Evolutionary conservation across 371 early-diverging fungal species (phyloP), one percentile per base, ranked within the genome.

Genomic region (Mucor saturninus): DNA sequence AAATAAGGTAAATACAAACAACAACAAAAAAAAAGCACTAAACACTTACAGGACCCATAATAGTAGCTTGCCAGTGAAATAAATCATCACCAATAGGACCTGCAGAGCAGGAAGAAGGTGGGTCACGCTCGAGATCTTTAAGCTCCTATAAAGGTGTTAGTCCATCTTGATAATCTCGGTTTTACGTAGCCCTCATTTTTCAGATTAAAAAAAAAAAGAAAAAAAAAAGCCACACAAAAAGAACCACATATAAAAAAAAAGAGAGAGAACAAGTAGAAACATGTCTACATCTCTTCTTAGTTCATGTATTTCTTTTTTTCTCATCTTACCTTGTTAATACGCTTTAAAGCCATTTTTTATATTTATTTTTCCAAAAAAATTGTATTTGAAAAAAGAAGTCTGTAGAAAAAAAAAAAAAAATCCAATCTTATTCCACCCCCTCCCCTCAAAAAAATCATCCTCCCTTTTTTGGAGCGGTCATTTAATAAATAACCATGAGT

Each of bases 61-160:
- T 96, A 56, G 96, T 96, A 31, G 97, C 97, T 76, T 95, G 95
- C 95, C 96, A 96, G 83, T 95, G 94, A 81, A 91, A 87, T 63
- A 88, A 72, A 72, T 95, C 96, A 49, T 95, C 95, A 45, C 92
- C 93, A 62, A 89, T 83, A 61, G 97, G 97, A 10, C 97, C 97
- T 32, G 96, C 97, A 68, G 91, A 91, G 88, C 96, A 96, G 49
- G 93, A 92, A 39, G 94, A 91, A 60, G 95, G 96, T 49, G 96
- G 98, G 86, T 97, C 98, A 74, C 93, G 89, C 65, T 91, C 93
- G 77, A 98, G 91, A 83, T 97, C 98, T 85, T 85, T 86, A 79
- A 96, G 83, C 88, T 98, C 98, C 95, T 97, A 79, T 59, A 58
- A 45, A 15, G 14, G 38, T 43, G 11, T 49, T 49, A 28, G 35